Evolutionary conservation across 306 rosid species (phyloP).

Genomic region (Pueraria montana): DNA sequence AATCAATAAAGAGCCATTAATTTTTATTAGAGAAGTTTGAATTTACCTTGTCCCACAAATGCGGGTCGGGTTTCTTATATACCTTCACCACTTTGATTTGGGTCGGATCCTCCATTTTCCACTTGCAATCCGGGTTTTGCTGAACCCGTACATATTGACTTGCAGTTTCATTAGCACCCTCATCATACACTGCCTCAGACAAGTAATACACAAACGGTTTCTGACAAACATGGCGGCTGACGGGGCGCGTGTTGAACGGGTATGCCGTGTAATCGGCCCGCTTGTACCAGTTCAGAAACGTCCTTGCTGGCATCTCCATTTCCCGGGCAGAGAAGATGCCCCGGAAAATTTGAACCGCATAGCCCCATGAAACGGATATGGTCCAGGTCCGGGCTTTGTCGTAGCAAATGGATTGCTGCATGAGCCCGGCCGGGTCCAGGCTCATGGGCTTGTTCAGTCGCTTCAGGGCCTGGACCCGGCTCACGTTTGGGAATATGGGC

Average conservation of each 20-base stretch:
- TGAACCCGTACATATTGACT: slow-evolving; percentile 52
- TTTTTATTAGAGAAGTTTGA: too few relatives aligned
- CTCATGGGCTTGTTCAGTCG: slow-evolving; percentile 57
- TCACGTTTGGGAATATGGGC: slow-evolving; percentile 74
- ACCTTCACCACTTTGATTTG: slow-evolving; percentile 55
- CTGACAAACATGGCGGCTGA: slow-evolving; percentile 59
- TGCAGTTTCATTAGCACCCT: slow-evolving; percentile 31
- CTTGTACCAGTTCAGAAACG: slow-evolving; percentile 74
- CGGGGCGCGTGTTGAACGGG: slow-evolving; percentile 70
- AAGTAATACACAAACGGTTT: slow-evolving; percentile 68
- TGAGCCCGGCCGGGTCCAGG: slow-evolving; percentile 67
- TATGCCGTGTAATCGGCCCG: slow-evolving; percentile 57
- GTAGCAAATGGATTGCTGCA: slow-evolving; percentile 86
- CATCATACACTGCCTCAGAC: neutral
- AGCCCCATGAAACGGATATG: slow-evolving; percentile 79
- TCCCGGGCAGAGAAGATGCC: slow-evolving; percentile 67
- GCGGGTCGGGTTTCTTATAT: slow-evolving; percentile 61
- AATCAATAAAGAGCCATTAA: too few relatives aligned
- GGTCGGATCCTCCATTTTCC: slow-evolving; percentile 71
- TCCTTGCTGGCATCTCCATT: slow-evolving; percentile 73
- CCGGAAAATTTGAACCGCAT: slow-evolving; percentile 74
- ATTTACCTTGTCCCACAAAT: slow-evolving; percentile 77
- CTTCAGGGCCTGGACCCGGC: slow-evolving; percentile 60
- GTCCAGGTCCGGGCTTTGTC: slow-evolving; percentile 72
- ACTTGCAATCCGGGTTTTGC: slow-evolving; percentile 55